phyloP scores from a whole-genome alignment of 2,329 filamentous ascomycete species.

The Dryadomyces quercus-mongolicae region DNA sequence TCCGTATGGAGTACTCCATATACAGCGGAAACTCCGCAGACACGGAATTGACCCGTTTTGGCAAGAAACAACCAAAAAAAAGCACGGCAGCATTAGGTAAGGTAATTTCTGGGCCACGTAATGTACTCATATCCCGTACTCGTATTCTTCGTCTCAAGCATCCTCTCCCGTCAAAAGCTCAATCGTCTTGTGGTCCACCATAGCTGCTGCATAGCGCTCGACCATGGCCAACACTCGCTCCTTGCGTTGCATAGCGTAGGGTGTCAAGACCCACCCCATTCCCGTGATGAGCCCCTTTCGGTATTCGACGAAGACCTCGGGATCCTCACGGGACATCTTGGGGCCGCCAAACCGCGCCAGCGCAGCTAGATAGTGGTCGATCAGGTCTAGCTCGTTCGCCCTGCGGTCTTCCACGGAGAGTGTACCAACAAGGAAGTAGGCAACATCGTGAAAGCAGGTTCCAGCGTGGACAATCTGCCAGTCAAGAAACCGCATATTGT shows the following conservation, averaged over 20 bases:
- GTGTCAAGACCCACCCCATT: conserved; percentile 22
- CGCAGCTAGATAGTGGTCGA: conserved; percentile 21
- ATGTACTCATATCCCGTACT: neutral
- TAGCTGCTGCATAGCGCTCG: conserved; percentile 19
- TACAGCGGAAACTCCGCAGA: neutral
- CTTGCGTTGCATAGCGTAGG: conserved; percentile 22
- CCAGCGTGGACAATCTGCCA: conserved; percentile 24
- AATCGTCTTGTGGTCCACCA: conserved; percentile 20
- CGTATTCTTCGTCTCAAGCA: neutral
- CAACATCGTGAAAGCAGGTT: conserved; percentile 23
- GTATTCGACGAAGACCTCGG: conserved; percentile 16
- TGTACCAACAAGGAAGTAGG: conserved; percentile 21
- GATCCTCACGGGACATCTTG: conserved; percentile 1
- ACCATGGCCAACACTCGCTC: conserved; percentile 21
- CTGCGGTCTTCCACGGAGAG: conserved; percentile 21
- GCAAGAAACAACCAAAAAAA: neutral
- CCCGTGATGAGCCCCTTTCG: conserved; percentile 20
- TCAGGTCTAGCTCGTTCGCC: conserved; percentile 19
- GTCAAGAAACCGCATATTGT: conserved; percentile 22
- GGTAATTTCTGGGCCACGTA: neutral
- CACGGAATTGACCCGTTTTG: neutral
- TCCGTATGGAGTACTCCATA: too few relatives aligned
- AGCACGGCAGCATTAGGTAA: neutral
- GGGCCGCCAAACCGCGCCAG: neutral
- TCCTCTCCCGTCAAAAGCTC: neutral